Evolutionary conservation across 2,329 filamentous ascomycete genomes (phyloP), one percentile per base, ranked within the genome.

Genomic region (Nigrograna mackinnonii): DNA sequence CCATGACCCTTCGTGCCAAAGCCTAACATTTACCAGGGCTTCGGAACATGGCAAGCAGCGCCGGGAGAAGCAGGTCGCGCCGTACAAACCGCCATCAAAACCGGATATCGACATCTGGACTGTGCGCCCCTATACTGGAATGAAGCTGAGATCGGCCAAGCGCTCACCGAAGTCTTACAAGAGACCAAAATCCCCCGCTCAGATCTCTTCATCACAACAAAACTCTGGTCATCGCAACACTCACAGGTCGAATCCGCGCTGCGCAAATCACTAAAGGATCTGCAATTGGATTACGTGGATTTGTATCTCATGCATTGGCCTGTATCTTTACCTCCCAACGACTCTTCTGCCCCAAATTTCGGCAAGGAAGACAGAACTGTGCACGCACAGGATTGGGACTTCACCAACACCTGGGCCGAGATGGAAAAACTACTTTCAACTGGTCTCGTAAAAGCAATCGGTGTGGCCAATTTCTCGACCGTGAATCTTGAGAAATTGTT

Each of bases 181-280:
- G 36, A 44, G 28, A 44, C 28, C n/a, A 7, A 5, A 5, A 37
- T 46, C 9, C 33, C 31, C 6, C 35, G 41, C 6, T 37, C 36
- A 35, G 88, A 95, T 13, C 85, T 94, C 64, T 94, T 94, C 81
- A 82, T 95, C 65, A 88, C 90, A 50, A 89, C 86, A 69, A 95
- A 94, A 78, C 84, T 94, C 46, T 94, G 89, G 89, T 89, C 89
- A 75, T 84, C 83, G 57, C 92, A 89, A 80, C 87, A 94, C 76
- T 83, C 90, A 57, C 78, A 79, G 55, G 42, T 70, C n/a, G 57
- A 71, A 39, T 50, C 52, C 11, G 64, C 64, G 3, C 51, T 72
- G 11, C 21, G 34, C 19, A 59, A 64, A 34, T 47, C 50, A 13
- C 39, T 52, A 6, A 18, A 21, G 13, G 64, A 67, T 22, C 62